Evolutionary conservation across 768 basidiomycete species (phyloP).

Genomic region (Boletus vermiculosoides): DNA sequence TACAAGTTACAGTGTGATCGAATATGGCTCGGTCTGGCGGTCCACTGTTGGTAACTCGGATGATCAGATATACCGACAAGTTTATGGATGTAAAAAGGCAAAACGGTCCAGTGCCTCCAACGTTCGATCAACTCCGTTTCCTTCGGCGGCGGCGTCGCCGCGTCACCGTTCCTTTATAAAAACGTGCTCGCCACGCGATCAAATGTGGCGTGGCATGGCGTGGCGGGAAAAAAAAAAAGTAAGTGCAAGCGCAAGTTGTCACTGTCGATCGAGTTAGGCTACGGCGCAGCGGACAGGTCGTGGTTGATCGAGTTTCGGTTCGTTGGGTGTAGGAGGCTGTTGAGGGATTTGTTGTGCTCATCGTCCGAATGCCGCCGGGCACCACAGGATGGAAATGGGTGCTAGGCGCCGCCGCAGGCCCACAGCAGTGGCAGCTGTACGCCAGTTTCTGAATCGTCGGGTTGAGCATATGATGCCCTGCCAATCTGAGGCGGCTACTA

Average conservation of each 20-base stretch:
- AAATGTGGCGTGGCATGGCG: not conserved
- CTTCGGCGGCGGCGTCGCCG: not conserved
- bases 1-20: not conserved
- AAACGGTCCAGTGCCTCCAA: not conserved
- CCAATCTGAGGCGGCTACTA: too few relatives aligned
- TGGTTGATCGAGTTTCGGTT: not conserved
- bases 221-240: not conserved
- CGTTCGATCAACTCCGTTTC: not conserved
- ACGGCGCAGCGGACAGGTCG: too few relatives aligned
- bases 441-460: not conserved
- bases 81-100: not conserved
- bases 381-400: too few relatives aligned
- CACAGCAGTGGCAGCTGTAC: not conserved
- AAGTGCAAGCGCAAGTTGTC: too few relatives aligned
- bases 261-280: too few relatives aligned
- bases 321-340: too few relatives aligned
- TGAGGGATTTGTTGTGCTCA: too few relatives aligned
- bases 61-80: not conserved
- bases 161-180: not conserved
- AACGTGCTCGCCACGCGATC: conserved; percentile 1
- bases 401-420: too few relatives aligned
- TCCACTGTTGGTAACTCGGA: too few relatives aligned
- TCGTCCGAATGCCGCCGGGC: not conserved
- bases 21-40: not conserved
- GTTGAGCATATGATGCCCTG: not conserved